Evolutionary conservation across 2,329 filamentous ascomycete genomes (phyloP), one percentile per base, ranked within the genome.

Genomic region (Metarhizium humberi): DNA sequence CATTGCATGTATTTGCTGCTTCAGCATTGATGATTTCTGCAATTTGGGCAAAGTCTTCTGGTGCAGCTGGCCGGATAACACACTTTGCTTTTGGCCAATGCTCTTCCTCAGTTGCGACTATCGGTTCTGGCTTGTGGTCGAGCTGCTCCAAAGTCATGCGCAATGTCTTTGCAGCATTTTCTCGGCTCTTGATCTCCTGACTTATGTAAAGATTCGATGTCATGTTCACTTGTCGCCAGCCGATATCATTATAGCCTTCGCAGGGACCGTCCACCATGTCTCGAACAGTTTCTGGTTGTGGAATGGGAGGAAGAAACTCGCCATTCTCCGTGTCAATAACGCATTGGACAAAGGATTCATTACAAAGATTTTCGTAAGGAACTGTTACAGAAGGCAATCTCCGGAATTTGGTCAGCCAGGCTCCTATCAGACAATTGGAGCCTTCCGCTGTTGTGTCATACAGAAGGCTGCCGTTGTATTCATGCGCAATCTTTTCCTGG

Each of bases 21-120:
- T 80, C 78, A 3, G 62, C 49, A 46, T 79, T 78, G 61, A 80
- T 74, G 4, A 80, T 75, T 0, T 59, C 56, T 0, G 67, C 63
- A n/a, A 80, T 72, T 0, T 59, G 64, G 0, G 56, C 53, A 50
- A 78, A 69, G 53, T 81, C 77, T 0, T 53, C 32, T 0, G 59
- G 52, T 1, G 49, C 58, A 1, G 69, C 77, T 0, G 77, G 77
- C 0, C 78, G 74, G 20, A 81, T 56, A 46, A 71, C 65, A 47
- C 72, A 76, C 3, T 64, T 8, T 49, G 66, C 57, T 55, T 56
- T 62, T 13, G 67, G 68, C 62, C 63, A 69, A 8, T 50, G 20
- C 10, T 61, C 53, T 38, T 56, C 53, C 29, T 55, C 56, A 20
- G 51, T 29, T 53, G 36, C 20, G 14, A 45, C 34, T 25, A 42